Base-by-base conservation (phyloP, 257 asterid genomes). In the Nicotiana tabacum region DNA sequence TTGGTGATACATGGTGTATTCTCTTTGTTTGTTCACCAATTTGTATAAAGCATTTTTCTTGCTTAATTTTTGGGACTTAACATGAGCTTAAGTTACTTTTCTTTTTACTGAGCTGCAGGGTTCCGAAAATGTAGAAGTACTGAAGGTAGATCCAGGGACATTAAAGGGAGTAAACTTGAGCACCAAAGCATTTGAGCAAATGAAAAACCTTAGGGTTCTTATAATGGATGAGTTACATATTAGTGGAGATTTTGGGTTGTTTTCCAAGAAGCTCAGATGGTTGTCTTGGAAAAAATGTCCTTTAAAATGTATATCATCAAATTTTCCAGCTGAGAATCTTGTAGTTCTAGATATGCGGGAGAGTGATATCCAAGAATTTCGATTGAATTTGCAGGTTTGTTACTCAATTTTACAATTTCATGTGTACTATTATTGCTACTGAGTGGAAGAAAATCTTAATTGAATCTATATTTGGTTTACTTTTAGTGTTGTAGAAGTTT, bases 51-150 rank as follows among this genome's bases (percentile, higher is more conserved):
- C 35, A 32, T 32, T n/a, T 18, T 58, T n/a, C 65, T 58, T 30
- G 1, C 65, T 6, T 58, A 58, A 6, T 21, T 61, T 16, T 18
- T 60, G 9, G 24, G 64, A 58, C 21, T 18, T 17, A 53, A 35
- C 24, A 62, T 57, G 3, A 29, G 4, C 8, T 15, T 46, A 35
- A 35, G 32, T 10, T 18, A 24, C 15, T 64, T 83, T 1, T 13
- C 67, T 18, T 16, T 10, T 53, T 70, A 2, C 27, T 12, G 9
- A 68, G 8, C 15, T 33, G 9, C 43, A 61, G 76, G 83, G 83
- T 21, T 58, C 83, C 15, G 55, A 33, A 79, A 33, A 53, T 15
- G 16, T 79, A 18, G 83, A 80, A 80, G 83, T 55, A 55, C 11
- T 77, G 61, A 18, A 4, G 21, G 17, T 77, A 24, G 81, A 46